These are phyloP conservation scores for Pezicula radicicola DNA, from an alignment of 2,329 filamentous ascomycete species.

Conservation along the genomic window DNA sequence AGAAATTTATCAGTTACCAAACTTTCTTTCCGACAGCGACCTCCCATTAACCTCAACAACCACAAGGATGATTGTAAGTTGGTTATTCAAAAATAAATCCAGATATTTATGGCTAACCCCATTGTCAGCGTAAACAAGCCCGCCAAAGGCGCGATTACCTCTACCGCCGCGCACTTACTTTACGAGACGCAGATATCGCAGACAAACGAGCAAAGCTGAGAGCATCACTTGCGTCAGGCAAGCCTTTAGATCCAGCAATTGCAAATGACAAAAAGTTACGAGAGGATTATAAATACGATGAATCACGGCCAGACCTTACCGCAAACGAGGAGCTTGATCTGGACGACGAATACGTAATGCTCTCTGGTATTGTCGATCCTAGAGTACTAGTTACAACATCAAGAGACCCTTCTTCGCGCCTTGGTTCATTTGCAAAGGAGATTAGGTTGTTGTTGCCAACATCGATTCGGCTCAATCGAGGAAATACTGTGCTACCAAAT, in stretches of 20 bases:
- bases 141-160: conserved; percentile 83
- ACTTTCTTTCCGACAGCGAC: too few relatives aligned
- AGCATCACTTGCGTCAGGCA: conserved; percentile 83
- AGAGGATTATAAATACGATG: conserved; percentile 91
- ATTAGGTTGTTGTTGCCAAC: conserved; percentile 81
- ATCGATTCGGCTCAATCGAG: conserved; percentile 83
- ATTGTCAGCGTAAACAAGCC: conserved; percentile 62
- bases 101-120: not conserved
- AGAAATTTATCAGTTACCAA: conserved; percentile 15
- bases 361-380: conserved; percentile 89
- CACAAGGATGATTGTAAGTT: conserved; percentile 25
- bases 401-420: conserved; percentile 77
- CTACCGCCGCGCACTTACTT: conserved; percentile 81
- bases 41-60: not conserved
- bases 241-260: conserved; percentile 76
- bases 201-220: conserved; percentile 88
- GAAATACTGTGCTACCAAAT: conserved; percentile 83
- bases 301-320: conserved; percentile 67
- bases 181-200: conserved; percentile 88
- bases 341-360: conserved; percentile 85
- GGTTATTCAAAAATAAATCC: not conserved
- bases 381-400: conserved; percentile 88
- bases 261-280: conserved; percentile 83
- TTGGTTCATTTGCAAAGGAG: conserved; percentile 92
- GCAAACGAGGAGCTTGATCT: conserved; percentile 69